Evolutionary conservation across 768 basidiomycete genomes (phyloP), one percentile per base, ranked within the genome.

Genomic region (Lentinula aciculospora): DNA sequence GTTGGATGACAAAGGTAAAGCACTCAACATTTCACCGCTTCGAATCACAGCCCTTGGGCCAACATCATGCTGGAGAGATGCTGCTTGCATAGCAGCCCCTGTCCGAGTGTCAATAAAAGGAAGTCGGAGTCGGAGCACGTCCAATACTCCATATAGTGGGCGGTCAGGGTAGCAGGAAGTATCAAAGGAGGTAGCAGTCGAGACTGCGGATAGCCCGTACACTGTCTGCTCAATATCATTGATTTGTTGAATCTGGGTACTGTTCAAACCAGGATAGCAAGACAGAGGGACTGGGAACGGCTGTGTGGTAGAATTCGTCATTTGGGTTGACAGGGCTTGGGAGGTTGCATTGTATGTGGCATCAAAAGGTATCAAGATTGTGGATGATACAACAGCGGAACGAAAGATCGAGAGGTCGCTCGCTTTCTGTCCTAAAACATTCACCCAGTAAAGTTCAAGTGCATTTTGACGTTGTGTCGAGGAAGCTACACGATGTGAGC

Each of bases 61-160:
- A 23, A 72, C 79, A 48, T 77, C 78, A 3, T 68, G 64, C 15
- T 70, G 70, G 31, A 88, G 72, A 7, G 77, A 65, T 27, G 76
- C 78, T 7, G 79, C 83, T 66, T 86, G 83, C 58, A 71, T 74
- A 4, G 78, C 69, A 40, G 74, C 68, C 15, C 74, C 75, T 15
- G 68, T 63, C 32, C 74, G 66, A 4, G 71, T 69, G 64, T 84
- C 79, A 9, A 69, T 51, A 66, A 83, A 86, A 15, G 86, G 84
- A 27, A 85, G 71, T 15, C 85, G 79, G 25, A 84, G 68, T n/a
- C 71, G 76, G 34, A 86, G 67, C 15, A 85, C 64, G 61, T 87
- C 76, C 53, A 88, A 69, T 25, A 83, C 71, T 17, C 85, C 85
- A 62, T 88, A 88, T n/a, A 84, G 69, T 2, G 84, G 86, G 28